Base-by-base conservation (phyloP, 257 asterid genomes). In the Solanum tarijense region DNA sequence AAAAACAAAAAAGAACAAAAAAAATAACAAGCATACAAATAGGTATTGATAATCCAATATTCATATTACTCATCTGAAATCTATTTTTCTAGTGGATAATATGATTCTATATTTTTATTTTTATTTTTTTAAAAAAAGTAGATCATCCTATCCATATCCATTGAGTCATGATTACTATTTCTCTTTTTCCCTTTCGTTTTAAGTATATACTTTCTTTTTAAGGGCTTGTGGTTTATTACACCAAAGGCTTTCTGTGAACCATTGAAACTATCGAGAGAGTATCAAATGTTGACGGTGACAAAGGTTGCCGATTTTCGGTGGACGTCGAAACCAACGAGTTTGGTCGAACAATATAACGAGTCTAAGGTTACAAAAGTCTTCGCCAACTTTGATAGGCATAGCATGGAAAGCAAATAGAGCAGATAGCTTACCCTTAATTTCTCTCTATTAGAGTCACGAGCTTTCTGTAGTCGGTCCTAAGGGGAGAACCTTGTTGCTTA, bases 271-370 rank as follows among this genome's bases (percentile, higher is more conserved):
- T 46, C 7, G 58, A 46, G 58, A 46, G 55, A 46, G 58, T 13
- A 13, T 46, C 58, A 46, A 46, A 46, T 46, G 7, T 46, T 13
- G 58, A 46, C 7, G 4, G n/a, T 20, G n/a, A 55, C 2, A 1
- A 55, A 55, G 9, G 2, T 18, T 55, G 3, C 1, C 10, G 10
- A 1, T 4, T 18, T 52, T 18, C 9, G 62, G n/a, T 18, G 2
- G 2, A 52, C 4, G 9, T 2, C 1, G 0, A 0, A 52, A 6
- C 1, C 23, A 52, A 7, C 1, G 10, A 52, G 62, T 52, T 16
- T 4, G 6, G 2, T 46, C 1, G 4, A 52, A 52, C 1, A 52
- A 18, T 52, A 18, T 52, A 52, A 16, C 9, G 62, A 52, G 23
- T 14, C 9, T 48, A 48, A 48, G 21, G 58, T 48, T 48, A 48